phyloP scores from a whole-genome alignment of 2,329 filamentous ascomycete species.

The Trichothecium sympodiale region DNA sequence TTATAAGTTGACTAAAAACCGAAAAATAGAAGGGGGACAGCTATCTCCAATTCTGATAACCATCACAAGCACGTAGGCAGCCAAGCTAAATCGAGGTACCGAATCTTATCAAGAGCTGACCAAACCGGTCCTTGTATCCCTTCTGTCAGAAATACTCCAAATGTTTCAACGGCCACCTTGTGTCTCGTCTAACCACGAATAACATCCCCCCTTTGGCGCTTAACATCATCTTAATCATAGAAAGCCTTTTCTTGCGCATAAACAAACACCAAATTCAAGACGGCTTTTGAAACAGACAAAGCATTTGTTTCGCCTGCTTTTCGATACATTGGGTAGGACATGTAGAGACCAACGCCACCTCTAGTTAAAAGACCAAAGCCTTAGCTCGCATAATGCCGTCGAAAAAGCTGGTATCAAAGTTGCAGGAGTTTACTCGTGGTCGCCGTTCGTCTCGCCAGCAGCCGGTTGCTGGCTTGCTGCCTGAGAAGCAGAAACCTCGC shows the following conservation, averaged over 20 bases:
- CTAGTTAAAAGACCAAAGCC: slow-evolving; percentile 33
- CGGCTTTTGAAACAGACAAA: slow-evolving; percentile 26
- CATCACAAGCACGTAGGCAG: slow-evolving; percentile 6
- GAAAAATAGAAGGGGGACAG: slow-evolving; percentile 19
- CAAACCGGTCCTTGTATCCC: not conserved
- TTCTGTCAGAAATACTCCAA: slow-evolving; percentile 2
- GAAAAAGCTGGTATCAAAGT: slow-evolving; percentile 18
- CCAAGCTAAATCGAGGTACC: slow-evolving; percentile 1
- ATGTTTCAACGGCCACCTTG: not conserved
- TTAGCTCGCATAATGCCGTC: slow-evolving; percentile 19
- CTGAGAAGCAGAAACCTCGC: slow-evolving; percentile 52
- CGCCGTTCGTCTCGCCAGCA: slow-evolving; percentile 41
- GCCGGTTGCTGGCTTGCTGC: slow-evolving; percentile 24
- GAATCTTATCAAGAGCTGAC: not conserved
- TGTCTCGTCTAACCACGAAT: slow-evolving; percentile 5
- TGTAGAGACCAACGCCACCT: slow-evolving; percentile 37
- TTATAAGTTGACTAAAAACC: slow-evolving; percentile 51
- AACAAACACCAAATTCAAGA: slow-evolving; percentile 21
- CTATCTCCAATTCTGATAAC: slow-evolving; percentile 12
- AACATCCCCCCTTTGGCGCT: slow-evolving; percentile 11
- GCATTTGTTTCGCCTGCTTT: slow-evolving; percentile 30
- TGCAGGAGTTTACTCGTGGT: slow-evolving; percentile 31
- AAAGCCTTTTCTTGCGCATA: slow-evolving; percentile 17
- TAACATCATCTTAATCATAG: slow-evolving; percentile 20
- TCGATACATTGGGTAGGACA: slow-evolving; percentile 27